A percentile compares a stretch with the other conserved stretches of the same genome.
Evolutionary conservation across 345 rosid genomes (phyloP).

Genomic region (Viola odorata): DNA sequence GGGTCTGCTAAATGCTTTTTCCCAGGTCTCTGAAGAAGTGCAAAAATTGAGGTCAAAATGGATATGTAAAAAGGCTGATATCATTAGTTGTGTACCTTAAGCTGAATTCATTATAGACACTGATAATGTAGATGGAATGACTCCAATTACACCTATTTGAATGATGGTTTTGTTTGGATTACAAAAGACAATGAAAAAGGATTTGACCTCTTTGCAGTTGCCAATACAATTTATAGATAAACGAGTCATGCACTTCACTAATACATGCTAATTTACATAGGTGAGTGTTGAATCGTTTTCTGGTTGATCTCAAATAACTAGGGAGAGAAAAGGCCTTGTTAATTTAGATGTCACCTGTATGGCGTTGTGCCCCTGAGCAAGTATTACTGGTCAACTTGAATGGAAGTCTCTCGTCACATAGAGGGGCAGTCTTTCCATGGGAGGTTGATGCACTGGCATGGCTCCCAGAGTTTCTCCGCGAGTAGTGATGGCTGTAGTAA

Average conservation of each 20-base stretch:
- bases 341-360: constrained; percentile 25
- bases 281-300: too few species aligned
- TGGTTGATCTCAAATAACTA: too few species aligned
- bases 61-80: neutral
- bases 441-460: constrained; percentile 41
- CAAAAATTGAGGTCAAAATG: neutral
- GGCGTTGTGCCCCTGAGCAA: constrained; percentile 15
- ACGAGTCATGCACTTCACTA: too few species aligned
- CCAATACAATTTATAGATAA: too few species aligned
- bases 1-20: constrained; percentile 29
- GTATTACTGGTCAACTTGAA: constrained; percentile 35
- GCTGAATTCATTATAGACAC: neutral
- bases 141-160: too few species aligned
- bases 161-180: too few species aligned
- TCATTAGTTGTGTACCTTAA: neutral
- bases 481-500: constrained; percentile 48
- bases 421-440: constrained; percentile 33
- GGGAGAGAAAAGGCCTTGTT: too few species aligned
- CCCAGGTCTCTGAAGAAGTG: constrained; percentile 35
- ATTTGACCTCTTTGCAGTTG: too few species aligned
- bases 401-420: constrained; percentile 31
- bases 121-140: too few species aligned
- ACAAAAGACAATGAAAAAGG: too few species aligned
- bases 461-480: constrained; percentile 39
- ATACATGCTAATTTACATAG: too few species aligned